phyloP scores from a whole-genome alignment of 148 eudicot species.

The Cornus suecica region DNA sequence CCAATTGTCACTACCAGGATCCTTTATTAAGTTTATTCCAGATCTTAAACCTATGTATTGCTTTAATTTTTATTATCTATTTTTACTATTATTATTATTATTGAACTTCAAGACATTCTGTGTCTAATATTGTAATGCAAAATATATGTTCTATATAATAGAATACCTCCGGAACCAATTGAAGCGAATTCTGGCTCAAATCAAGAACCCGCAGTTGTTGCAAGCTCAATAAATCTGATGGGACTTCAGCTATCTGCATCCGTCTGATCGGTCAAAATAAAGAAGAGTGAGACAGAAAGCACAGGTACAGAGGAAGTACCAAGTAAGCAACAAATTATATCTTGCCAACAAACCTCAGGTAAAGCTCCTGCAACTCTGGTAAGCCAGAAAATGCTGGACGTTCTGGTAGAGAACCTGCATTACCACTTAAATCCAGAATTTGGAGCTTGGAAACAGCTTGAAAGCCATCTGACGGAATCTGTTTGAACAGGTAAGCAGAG shows the following conservation, averaged over 20 bases:
- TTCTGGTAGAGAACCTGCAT: slow-evolving; percentile 59
- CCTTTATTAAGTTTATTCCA: neutral
- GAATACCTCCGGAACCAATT: slow-evolving; percentile 53
- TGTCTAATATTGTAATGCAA: no score
- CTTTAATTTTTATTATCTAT: no score
- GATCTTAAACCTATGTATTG: no score
- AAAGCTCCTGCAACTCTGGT: slow-evolving; percentile 75
- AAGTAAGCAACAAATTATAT: neutral
- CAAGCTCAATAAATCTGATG: slow-evolving; percentile 51
- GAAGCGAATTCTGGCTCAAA: slow-evolving; percentile 76
- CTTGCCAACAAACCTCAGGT: slow-evolving; percentile 54
- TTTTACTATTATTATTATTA: no score
- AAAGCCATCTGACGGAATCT: slow-evolving; percentile 81
- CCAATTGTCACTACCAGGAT: neutral
- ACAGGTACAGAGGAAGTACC: neutral
- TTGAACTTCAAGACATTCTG: no score
- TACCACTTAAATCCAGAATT: slow-evolving; percentile 87
- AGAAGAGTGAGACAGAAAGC: slow-evolving; percentile 5
- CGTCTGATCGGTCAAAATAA: slow-evolving; percentile 49
- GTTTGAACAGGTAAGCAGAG: slow-evolving; percentile 9
- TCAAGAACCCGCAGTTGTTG: slow-evolving; percentile 74
- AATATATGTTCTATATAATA: neutral
- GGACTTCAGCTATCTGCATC: slow-evolving; percentile 66
- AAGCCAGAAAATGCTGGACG: slow-evolving; percentile 61
- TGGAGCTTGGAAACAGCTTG: slow-evolving; percentile 61